Evolutionary conservation across 1,284 basidiomycete species (phyloP), one percentile per base, ranked within the genome.

Genomic region (Phylloporus sp.): DNA sequence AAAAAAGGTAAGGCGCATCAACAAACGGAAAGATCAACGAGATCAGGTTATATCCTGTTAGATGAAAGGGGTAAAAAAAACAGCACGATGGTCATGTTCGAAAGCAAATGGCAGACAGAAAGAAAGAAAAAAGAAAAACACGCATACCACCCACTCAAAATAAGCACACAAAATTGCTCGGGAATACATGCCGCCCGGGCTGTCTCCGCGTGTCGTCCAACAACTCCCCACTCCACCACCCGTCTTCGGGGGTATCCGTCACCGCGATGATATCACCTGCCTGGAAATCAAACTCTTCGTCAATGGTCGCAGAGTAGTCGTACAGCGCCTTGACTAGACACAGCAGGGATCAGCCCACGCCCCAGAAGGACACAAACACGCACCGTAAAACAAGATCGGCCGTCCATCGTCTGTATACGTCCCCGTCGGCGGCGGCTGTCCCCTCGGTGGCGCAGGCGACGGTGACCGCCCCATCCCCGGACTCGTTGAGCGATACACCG

Each of bases 251-350:
- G 17, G 94, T 96, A 51, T 89, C 85, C 3, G 94, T 96, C 7
- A 97, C 94, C 13, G 95, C 95, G 22, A 44, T 44, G 13, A 44
- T 92, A 76, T 97, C 95, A 7, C 92, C 93, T 26, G 88, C 83
- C 72, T 95, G 93, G 86, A 97, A 96, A 75, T 94, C 92, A 77
- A 96, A 93, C 77, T 96, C 94, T 74, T 95, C 92, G 6, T 91
- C 88, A 65, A 93, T 93, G 22, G 92, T 90, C 28, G 96, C 95
- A 20, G 80, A 78, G 72, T 98, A 98, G 75, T 98, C 94, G 76
- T 96, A 98, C 70, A 98, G 78, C 40, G 96, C 96, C 82, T 94
- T 93, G 65, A 97, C 95, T 93, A 26, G 15, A 29, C 44, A 15
- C 44, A 22, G n/a, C 28, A 29, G 13, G 26, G 4, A 28, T 13